phyloP scores from a whole-genome alignment of 306 rosid genomes.

The Abrus pulchellus region DNA sequence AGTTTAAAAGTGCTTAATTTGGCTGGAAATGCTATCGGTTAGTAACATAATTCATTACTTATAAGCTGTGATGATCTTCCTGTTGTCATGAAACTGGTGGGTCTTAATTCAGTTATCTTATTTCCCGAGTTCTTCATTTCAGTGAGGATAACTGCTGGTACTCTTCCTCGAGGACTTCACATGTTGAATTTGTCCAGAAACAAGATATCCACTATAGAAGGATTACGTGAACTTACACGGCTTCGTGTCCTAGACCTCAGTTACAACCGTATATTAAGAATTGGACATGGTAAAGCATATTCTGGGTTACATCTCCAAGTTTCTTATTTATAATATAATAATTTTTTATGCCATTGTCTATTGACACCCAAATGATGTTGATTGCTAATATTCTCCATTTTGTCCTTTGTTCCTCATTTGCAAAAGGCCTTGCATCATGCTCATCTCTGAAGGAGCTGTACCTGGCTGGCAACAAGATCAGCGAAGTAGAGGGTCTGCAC shows the following conservation, averaged over 20 bases:
- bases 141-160: constrained; percentile 86
- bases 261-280: constrained; percentile 82
- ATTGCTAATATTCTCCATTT: constrained; percentile 35
- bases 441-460: constrained; percentile 92
- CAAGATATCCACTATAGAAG: constrained; percentile 78
- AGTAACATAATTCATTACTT: constrained; percentile 38
- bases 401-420: constrained; percentile 37
- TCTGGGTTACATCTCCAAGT: constrained; percentile 36
- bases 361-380: constrained; percentile 37
- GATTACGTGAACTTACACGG: constrained; percentile 90
- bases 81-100: constrained; percentile 18
- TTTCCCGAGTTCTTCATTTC: constrained; percentile 51
- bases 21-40: constrained; percentile 89
- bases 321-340: background rate
- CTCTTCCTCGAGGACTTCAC: constrained; percentile 97
- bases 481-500: constrained; percentile 98
- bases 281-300: constrained; percentile 82
- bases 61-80: constrained; percentile 13
- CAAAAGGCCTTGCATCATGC: constrained; percentile 88
- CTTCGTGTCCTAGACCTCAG: constrained; percentile 92
- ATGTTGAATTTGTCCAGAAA: constrained; percentile 86
- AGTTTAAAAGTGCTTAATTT: constrained; percentile 86
- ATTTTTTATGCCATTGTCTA: background rate
- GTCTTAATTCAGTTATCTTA: constrained; percentile 15
- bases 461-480: constrained; percentile 92